These are phyloP conservation scores for Penicillium turbatum DNA, from an alignment of 495 filamentous ascomycete species.

Conservation along the genomic window DNA sequence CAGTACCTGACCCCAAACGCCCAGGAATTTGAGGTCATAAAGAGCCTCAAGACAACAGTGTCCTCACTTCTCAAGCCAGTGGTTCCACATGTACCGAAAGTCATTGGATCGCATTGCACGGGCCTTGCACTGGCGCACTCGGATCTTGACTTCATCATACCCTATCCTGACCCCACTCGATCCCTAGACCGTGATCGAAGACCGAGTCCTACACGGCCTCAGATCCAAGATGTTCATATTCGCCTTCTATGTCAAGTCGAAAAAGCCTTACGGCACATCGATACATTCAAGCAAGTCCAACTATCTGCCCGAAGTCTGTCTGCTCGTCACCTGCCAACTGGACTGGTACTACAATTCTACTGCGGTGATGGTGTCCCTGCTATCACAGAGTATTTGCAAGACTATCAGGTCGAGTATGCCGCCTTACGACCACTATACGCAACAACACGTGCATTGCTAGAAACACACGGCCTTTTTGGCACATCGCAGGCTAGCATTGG, in stretches of 20 bases:
- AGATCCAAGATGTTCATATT: slow-evolving; percentile 21
- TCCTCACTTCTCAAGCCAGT: slow-evolving; percentile 13
- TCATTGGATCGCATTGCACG: slow-evolving; percentile 52
- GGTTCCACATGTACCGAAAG: slow-evolving; percentile 28
- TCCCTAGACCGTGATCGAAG: slow-evolving; percentile 20
- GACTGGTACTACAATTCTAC: slow-evolving; percentile 48
- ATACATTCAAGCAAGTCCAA: slow-evolving; percentile 12
- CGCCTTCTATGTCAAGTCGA: slow-evolving; percentile 23
- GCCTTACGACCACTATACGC: slow-evolving; percentile 47
- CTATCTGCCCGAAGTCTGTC: slow-evolving; percentile 18
- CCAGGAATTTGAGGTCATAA: slow-evolving; percentile 28
- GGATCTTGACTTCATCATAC: slow-evolving; percentile 45
- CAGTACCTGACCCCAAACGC: slow-evolving; percentile 37
- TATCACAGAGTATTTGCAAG: slow-evolving; percentile 37
- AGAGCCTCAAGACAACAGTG: slow-evolving; percentile 28
- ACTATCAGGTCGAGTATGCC: slow-evolving; percentile 47
- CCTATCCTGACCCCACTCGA: slow-evolving; percentile 22
- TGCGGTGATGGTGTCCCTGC: slow-evolving; percentile 29
- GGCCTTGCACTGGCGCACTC: slow-evolving; percentile 50
- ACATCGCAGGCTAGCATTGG: slow-evolving; percentile 41
- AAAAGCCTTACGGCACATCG: slow-evolving; percentile 13
- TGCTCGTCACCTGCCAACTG: slow-evolving; percentile 40
- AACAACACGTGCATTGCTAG: slow-evolving; percentile 44
- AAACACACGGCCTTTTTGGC: slow-evolving; percentile 45
- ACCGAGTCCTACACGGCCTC: slow-evolving; percentile 31